Conservation (phyloP, 495 filamentous ascomycete genomes). For the Neurospora sp. region DNA sequence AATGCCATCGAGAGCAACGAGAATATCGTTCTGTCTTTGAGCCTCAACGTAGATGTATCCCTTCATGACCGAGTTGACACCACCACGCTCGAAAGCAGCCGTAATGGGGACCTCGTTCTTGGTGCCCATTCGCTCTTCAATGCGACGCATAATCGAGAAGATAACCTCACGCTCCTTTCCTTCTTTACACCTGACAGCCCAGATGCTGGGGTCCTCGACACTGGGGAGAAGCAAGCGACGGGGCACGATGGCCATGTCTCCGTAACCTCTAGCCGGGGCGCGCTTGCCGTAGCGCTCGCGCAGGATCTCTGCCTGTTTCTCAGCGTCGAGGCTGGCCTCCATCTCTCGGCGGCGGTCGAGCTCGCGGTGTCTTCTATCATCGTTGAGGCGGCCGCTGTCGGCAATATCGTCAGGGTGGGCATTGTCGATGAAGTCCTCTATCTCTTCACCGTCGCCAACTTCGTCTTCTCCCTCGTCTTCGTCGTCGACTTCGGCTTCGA, state of each 20-base stretch:
- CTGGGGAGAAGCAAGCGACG: slow-evolving; percentile 82
- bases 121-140: slow-evolving; percentile 64
- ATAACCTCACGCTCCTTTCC: slow-evolving; percentile 92
- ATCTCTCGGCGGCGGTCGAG: slow-evolving; percentile 85
- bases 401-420: slow-evolving; percentile 83
- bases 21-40: slow-evolving; percentile 71
- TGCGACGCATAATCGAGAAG: slow-evolving; percentile 73
- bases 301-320: slow-evolving; percentile 80
- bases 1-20: slow-evolving; percentile 69
- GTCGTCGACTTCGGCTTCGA: slow-evolving; percentile 92
- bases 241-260: slow-evolving; percentile 62
- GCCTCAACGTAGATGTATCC: slow-evolving; percentile 96
- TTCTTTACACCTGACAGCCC: slow-evolving; percentile 84
- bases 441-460: slow-evolving; percentile 77
- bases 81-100: slow-evolving; percentile 81
- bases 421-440: slow-evolving; percentile 77
- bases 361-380: slow-evolving; percentile 88
- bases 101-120: slow-evolving; percentile 71
- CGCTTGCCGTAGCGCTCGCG: slow-evolving; percentile 69
- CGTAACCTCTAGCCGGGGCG: slow-evolving; percentile 34
- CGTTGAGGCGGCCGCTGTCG: slow-evolving; percentile 69
- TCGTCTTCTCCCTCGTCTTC: slow-evolving; percentile 86
- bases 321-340: slow-evolving; percentile 76
- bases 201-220: slow-evolving; percentile 92
- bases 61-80: slow-evolving; percentile 60